phyloP scores from a whole-genome alignment of 2,329 filamentous ascomycete genomes.

The Xylaria sp. region DNA sequence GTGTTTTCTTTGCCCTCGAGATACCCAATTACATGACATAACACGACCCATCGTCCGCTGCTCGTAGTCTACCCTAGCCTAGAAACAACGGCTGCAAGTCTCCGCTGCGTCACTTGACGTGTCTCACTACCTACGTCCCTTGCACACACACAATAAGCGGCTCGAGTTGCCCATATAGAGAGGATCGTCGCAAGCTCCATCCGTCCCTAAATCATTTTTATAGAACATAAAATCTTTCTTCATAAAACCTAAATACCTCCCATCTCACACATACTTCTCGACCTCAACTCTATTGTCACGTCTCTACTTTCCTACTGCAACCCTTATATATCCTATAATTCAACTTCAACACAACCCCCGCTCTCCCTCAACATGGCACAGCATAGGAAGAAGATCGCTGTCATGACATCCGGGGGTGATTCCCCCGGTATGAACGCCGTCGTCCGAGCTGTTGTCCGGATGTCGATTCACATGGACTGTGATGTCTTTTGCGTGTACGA shows the following conservation, averaged over 20 bases:
- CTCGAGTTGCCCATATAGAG: conserved; percentile 11
- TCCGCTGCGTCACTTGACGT: conserved; percentile 24
- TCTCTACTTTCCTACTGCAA: not conserved
- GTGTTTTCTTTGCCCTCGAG: conserved; percentile 26
- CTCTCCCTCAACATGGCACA: conserved; percentile 53
- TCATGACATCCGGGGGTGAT: conserved; percentile 96
- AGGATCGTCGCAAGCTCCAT: not conserved
- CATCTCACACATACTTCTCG: not conserved
- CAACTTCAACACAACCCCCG: not conserved
- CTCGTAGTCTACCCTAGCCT: conserved; percentile 20
- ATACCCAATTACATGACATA: conserved; percentile 30
- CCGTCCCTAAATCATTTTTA: not conserved
- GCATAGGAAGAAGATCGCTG: conserved; percentile 76
- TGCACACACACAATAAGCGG: conserved; percentile 15
- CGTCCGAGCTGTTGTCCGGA: conserved; percentile 89
- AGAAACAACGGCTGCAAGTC: conserved; percentile 25
- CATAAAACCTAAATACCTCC: not conserved
- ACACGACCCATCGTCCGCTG: conserved; percentile 15
- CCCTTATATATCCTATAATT: not conserved
- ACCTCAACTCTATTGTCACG: not conserved
- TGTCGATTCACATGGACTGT: conserved; percentile 85
- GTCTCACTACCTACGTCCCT: not conserved
- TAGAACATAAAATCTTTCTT: not conserved
- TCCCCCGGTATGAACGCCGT: conserved; percentile 95
- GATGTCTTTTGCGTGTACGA: conserved; percentile 87